Conservation (phyloP, 768 basidiomycete species). For the Tubosaeta sp. region DNA sequence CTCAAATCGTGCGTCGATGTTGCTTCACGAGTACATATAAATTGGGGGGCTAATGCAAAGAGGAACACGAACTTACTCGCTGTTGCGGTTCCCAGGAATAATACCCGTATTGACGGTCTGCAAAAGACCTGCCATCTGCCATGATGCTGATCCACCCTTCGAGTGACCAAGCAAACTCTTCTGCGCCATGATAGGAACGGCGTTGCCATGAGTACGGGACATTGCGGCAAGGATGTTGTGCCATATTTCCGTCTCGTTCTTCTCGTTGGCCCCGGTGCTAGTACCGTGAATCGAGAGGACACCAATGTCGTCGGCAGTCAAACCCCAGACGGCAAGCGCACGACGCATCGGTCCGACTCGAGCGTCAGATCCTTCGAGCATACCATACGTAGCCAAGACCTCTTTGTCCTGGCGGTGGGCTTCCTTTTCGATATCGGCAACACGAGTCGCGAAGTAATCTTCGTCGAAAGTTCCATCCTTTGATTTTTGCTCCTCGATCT, state of each 20-base stretch:
- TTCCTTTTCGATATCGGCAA: slow-evolving; percentile 86
- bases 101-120: slow-evolving; percentile 83
- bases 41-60: neutral
- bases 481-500: slow-evolving; percentile 58
- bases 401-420: slow-evolving; percentile 91
- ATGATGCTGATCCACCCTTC: slow-evolving; percentile 98
- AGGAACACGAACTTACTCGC: slow-evolving; percentile 65
- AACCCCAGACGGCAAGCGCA: slow-evolving; percentile 94
- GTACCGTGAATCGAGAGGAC: slow-evolving; percentile 88
- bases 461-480: slow-evolving; percentile 51
- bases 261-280: slow-evolving; percentile 87
- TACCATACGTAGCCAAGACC: slow-evolving; percentile 88
- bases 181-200: slow-evolving; percentile 96
- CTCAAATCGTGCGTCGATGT: slow-evolving; percentile 90
- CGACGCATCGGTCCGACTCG: slow-evolving; percentile 88
- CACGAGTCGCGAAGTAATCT: slow-evolving; percentile 69
- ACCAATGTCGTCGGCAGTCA: slow-evolving; percentile 89
- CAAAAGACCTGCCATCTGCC: slow-evolving; percentile 91
- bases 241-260: slow-evolving; percentile 97
- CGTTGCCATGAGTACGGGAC: slow-evolving; percentile 88
- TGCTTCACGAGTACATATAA: slow-evolving; percentile 43
- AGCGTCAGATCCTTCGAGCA: slow-evolving; percentile 86
- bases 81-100: slow-evolving; percentile 93
- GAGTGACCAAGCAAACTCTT: slow-evolving; percentile 97
- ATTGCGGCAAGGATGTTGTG: slow-evolving; percentile 90